Percentiles rank a stretch among this genome's conserved stretches.
Evolutionary conservation across 768 basidiomycete species (phyloP).

Genomic region (Hirschioporus abietinus): DNA sequence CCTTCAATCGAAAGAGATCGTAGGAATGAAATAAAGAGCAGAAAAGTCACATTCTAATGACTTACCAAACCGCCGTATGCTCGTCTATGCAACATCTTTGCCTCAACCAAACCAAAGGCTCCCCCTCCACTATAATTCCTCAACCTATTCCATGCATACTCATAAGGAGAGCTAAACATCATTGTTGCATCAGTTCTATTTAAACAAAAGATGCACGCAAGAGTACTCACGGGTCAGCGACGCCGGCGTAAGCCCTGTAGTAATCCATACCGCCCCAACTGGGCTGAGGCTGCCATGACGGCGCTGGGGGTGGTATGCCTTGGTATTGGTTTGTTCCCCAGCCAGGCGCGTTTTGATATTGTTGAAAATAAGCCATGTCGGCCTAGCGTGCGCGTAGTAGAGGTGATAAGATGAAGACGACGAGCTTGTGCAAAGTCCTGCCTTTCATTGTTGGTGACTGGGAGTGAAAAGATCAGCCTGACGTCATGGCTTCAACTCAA

Average conservation of each 20-base stretch:
- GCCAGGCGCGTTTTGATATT: constrained; percentile 33
- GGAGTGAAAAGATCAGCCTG: neutral
- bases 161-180: neutral
- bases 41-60: constrained; percentile 6
- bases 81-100: constrained; percentile 57
- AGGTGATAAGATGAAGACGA: neutral
- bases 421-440: too few relatives aligned
- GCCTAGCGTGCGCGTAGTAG: neutral
- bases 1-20: too few relatives aligned
- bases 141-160: neutral
- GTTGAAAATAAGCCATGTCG: constrained; percentile 42
- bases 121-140: neutral
- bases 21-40: neutral
- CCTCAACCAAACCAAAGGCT: constrained; percentile 55
- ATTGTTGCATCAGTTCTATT: neutral
- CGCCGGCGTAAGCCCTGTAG: constrained; percentile 56
- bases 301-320: constrained; percentile 29
- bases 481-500: neutral
- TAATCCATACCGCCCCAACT: constrained; percentile 58
- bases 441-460: too few relatives aligned
- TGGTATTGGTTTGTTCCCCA: constrained; percentile 43
- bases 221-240: constrained; percentile 42
- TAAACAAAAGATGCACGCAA: constrained; percentile 7
- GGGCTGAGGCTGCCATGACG: constrained; percentile 41
- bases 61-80: constrained; percentile 59